Evolutionary conservation across 1,284 basidiomycete species (phyloP).

Genomic region (Apiotrichum siamense): DNA sequence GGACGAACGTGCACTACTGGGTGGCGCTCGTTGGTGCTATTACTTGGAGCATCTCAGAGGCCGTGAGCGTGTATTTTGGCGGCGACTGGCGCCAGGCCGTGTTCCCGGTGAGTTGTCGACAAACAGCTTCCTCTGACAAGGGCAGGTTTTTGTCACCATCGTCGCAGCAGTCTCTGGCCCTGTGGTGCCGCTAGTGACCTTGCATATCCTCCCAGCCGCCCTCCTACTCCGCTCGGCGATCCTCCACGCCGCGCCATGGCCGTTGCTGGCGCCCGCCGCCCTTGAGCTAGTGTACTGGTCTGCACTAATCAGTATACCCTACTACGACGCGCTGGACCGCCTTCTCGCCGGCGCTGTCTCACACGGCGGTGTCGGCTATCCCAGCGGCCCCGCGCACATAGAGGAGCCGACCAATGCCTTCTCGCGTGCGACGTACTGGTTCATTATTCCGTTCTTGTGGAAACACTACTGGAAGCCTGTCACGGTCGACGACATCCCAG

Average conservation of each 20-base stretch:
- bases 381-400: slow-evolving; percentile 25
- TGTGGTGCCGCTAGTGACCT: slow-evolving; percentile 34
- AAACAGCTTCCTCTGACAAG: neutral
- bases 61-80: slow-evolving; percentile 11
- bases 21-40: slow-evolving; percentile 24
- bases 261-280: slow-evolving; percentile 23
- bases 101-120: slow-evolving; percentile 34
- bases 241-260: slow-evolving; percentile 16
- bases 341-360: slow-evolving; percentile 34
- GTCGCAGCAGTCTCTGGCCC: slow-evolving; percentile 25
- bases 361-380: slow-evolving; percentile 29
- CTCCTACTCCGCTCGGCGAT: slow-evolving; percentile 37
- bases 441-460: slow-evolving; percentile 47
- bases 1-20: slow-evolving; percentile 20
- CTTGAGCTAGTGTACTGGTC: slow-evolving; percentile 39
- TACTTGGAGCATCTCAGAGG: slow-evolving; percentile 22
- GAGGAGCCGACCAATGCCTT: slow-evolving; percentile 43
- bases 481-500: slow-evolving; percentile 49
- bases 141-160: neutral
- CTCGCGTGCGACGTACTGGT: slow-evolving; percentile 45
- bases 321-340: slow-evolving; percentile 36
- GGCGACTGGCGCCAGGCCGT: slow-evolving; percentile 21
- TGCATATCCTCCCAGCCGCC: slow-evolving; percentile 38
- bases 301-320: slow-evolving; percentile 42
- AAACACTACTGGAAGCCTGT: slow-evolving; percentile 48